These are phyloP conservation scores for Apocynum venetum DNA, from an alignment of 257 asterid species.

Conservation along the genomic window DNA sequence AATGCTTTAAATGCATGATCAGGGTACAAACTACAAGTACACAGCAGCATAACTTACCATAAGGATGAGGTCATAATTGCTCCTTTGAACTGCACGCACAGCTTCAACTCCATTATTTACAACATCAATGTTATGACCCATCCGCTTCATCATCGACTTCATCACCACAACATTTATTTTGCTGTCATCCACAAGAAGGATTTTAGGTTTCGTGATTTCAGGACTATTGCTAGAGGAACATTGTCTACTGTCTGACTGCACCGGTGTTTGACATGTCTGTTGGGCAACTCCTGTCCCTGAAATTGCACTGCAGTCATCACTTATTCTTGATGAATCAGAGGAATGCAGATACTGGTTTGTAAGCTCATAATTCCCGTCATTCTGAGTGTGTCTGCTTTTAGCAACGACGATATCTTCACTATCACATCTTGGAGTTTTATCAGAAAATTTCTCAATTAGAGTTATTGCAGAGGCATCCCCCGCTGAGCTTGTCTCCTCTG, in stretches of 20 bases:
- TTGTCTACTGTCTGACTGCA: constrained; percentile 21
- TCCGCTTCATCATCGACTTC: constrained; percentile 74
- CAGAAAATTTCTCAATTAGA: constrained; percentile 35
- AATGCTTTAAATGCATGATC: no score
- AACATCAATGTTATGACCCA: constrained; percentile 63
- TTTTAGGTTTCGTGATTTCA: constrained; percentile 49
- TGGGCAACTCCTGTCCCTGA: constrained; percentile 19
- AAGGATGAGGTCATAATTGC: constrained; percentile 55
- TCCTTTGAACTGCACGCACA: constrained; percentile 52
- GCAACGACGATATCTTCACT: constrained; percentile 16
- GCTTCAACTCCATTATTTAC: constrained; percentile 80
- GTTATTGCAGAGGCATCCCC: constrained; percentile 46
- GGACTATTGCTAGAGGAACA: constrained; percentile 45
- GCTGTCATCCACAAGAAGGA: constrained; percentile 86
- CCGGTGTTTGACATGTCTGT: constrained; percentile 26
- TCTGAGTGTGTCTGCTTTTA: constrained; percentile 12
- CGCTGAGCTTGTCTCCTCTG: constrained; percentile 36
- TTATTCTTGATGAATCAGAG: constrained; percentile 19
- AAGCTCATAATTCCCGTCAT: constrained; percentile 20
- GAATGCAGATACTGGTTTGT: constrained; percentile 17
- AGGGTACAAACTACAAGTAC: not conserved
- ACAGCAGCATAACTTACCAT: constrained; percentile 46
- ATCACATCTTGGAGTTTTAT: constrained; percentile 23
- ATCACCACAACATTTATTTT: constrained; percentile 81
- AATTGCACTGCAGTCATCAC: constrained; percentile 19